Conservation (phyloP, 139 green algal genomes). For the Micractinium conductrix region DNA sequence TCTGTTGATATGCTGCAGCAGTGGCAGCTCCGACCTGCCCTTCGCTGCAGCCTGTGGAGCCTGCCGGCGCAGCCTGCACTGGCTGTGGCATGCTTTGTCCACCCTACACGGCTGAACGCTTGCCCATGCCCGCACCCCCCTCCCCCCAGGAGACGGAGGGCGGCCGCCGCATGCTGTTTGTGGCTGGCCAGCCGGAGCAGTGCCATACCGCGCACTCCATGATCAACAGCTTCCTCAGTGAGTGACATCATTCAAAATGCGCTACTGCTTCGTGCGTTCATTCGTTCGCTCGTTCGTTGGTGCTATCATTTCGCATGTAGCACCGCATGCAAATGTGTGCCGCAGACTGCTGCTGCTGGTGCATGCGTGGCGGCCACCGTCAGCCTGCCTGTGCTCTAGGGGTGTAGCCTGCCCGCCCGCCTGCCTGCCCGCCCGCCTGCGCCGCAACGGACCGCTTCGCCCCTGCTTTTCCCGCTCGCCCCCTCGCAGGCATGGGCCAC, state of each 20-base stretch:
- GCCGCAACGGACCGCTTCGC: neutral
- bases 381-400: too few relatives aligned
- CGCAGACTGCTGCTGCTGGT: too few relatives aligned
- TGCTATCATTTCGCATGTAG: too few relatives aligned
- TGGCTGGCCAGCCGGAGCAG: constrained; percentile 30
- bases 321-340: too few relatives aligned
- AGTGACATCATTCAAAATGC: too few relatives aligned
- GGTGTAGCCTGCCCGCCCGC: neutral
- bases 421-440: neutral
- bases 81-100: neutral
- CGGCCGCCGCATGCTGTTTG: constrained; percentile 38
- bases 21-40: too few relatives aligned
- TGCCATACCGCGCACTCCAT: constrained; percentile 45
- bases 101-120: neutral
- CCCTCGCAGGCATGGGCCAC: constrained; percentile 17
- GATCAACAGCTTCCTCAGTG: constrained; percentile 47
- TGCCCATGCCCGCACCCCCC: neutral
- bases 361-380: too few relatives aligned
- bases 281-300: too few relatives aligned
- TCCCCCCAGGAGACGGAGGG: neutral
- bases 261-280: too few relatives aligned
- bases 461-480: neutral
- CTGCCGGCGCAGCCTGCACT: neutral
- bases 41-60: neutral
- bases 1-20: too few relatives aligned